Evolutionary conservation across 352 stramenopile species (phyloP).

Genomic region (Phytopythium montanum): DNA sequence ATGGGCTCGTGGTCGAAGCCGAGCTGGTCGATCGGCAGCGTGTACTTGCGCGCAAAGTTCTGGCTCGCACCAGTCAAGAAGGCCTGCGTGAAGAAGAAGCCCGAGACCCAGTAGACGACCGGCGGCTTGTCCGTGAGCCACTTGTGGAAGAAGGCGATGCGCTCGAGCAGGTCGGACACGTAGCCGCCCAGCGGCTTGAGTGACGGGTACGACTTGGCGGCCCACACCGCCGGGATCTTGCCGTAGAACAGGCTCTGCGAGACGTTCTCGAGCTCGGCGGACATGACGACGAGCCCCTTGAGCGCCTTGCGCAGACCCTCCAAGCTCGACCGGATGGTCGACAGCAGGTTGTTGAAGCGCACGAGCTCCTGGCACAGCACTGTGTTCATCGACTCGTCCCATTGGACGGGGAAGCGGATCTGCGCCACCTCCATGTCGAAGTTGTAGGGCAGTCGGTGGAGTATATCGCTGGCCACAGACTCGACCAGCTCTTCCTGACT

Average conservation of each 20-base stretch:
- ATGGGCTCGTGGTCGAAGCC: constrained; percentile 81
- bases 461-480: constrained; percentile 84
- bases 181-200: constrained; percentile 91
- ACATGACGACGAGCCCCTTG: constrained; percentile 94
- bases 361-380: constrained; percentile 93
- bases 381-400: constrained; percentile 94
- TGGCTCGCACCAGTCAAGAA: constrained; percentile 95
- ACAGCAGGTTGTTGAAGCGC: constrained; percentile 92
- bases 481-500: constrained; percentile 91
- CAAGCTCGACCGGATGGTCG: constrained; percentile 84
- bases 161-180: constrained; percentile 88
- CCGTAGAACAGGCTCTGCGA: constrained; percentile 90
- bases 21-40: constrained; percentile 89
- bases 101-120: constrained; percentile 92
- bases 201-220: constrained; percentile 90
- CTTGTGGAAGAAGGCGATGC: constrained; percentile 88
- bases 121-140: constrained; percentile 90
- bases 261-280: constrained; percentile 90
- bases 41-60: constrained; percentile 92
- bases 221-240: constrained; percentile 90
- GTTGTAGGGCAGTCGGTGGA: constrained; percentile 80
- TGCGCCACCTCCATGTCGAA: constrained; percentile 93
- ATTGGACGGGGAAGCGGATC: constrained; percentile 89
- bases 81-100: constrained; percentile 96
- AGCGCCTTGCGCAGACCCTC: constrained; percentile 87